Evolutionary conservation across 106 monocot species (phyloP), one percentile per base, ranked within the genome.

Genomic region (Acanthochlamys bracteata): DNA sequence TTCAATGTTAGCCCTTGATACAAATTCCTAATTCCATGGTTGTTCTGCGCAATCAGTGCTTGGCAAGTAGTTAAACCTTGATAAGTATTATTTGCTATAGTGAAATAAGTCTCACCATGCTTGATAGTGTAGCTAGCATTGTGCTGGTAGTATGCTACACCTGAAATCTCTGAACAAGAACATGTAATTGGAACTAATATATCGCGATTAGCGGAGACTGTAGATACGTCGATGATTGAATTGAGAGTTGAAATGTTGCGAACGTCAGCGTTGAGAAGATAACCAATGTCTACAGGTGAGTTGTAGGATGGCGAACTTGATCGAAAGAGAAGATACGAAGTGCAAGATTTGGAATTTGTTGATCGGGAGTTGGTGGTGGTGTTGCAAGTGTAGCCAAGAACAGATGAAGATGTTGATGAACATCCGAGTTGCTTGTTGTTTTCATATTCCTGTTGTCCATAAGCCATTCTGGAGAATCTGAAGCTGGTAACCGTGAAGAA

Each of bases 51-150:
- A 22, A 96, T 88, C 49, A 96, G 75, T 49, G 95, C 72, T 65
- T 96, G 95, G 69, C 95, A 96, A 24, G 95, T 77, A 60, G 84
- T 69, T 24, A 96, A 70, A 10, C 90, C 90, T 69, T 80, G 82
- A 76, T 71, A 96, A 22, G 96, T 96, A 61, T 76, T 53, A 76
- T 85, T 91, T 76, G 91, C 79, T 53, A 88, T 33, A 10, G 43
- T 46, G 25, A 83, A 42, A 78, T 91, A 91, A 41, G 74, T 85
- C 24, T 85, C 80, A 17, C 17, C 25, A 10, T n/a, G 15, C 11
- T 69, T 77, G 57, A 88, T 13, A 60, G 55, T 74, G 76, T 83
- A 83, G 47, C 27, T 26, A 39, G 82, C 66, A 74, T 77, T 78
- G 76, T 88, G 85, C 63, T 91, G 90, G 90, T 91, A 86, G 76